Evolutionary conservation across 441 rosid species (phyloP).

Genomic region (Cnidoscolus chayamansa): DNA sequence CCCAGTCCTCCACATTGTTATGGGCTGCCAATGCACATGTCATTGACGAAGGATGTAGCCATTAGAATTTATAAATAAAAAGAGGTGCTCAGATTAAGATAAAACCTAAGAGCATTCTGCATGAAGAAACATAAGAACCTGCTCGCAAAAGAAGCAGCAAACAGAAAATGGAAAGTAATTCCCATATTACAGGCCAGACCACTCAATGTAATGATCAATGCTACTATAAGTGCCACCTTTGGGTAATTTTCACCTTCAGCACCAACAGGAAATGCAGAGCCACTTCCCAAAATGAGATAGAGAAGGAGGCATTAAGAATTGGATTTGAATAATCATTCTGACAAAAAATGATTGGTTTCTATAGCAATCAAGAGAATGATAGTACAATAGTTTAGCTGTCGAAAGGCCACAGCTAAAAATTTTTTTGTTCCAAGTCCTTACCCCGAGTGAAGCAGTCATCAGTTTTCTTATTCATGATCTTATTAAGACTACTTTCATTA

Average conservation of each 20-base stretch:
- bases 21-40: slow-evolving; percentile 38
- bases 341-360: neutral
- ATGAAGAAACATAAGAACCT: neutral
- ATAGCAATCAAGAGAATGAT: neutral
- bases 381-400: neutral
- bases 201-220: neutral
- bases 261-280: neutral
- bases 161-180: neutral
- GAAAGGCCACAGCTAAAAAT: neutral
- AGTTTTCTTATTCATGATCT: neutral
- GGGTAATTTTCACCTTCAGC: neutral
- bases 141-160: neutral
- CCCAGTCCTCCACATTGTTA: slow-evolving; percentile 80
- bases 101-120: neutral
- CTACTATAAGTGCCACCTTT: neutral
- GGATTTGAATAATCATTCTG: neutral
- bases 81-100: neutral
- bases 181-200: neutral
- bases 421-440: neutral
- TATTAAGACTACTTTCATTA: neutral
- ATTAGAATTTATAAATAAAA: neutral
- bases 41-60: slow-evolving; percentile 18
- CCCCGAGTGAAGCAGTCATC: neutral
- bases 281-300: neutral
- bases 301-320: neutral